Evolutionary conservation across 257 asterid species (phyloP), one percentile per base, ranked within the genome.

Genomic region (Lantana camara): DNA sequence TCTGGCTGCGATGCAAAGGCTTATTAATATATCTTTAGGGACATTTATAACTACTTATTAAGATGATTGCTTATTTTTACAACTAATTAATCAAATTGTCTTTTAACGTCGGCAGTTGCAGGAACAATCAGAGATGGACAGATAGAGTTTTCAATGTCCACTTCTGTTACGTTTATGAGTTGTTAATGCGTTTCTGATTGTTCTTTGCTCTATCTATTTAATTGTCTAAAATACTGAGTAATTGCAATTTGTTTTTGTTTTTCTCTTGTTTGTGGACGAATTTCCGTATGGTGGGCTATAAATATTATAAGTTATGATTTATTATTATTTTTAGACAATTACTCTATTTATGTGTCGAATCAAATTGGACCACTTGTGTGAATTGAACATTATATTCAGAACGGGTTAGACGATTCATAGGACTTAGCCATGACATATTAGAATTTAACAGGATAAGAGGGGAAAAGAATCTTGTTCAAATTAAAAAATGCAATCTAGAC

Each of bases 91-190:
- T 24, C 60, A 44, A 45, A 44, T 11, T 65, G 58, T 38, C 49
- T 21, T 37, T 50, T 66, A 15, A 54, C 47, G 70, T 67, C 70
- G 74, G 67, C 59, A 40, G 46, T 27, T 27, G 32, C 5, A 2
- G 5, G 29, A 29, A 40, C 12, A 30, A 29, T 42, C 30, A 21
- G 38, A 34, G 32, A 48, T 12, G 9, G 51, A 46, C 23, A 9
- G 32, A 22, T 15, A 14, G 16, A 44, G 4, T 45, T 30, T 32
- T 1, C 20, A 19, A 30, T 63, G 32, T 48, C 58, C 55, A 60
- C 21, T 15, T 3, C 3, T 9, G 4, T 44, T 29, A 63, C 22
- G 23, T 16, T 41, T 7, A 1, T 9, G n/a, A 42, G 17, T 24
- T 60, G 55, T 27, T 24, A 54, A 41, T 41, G 47, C 49, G 29